These are phyloP conservation scores for Sclerotinia glacialis DNA, from an alignment of 2,329 filamentous ascomycete genomes.

Conservation along the genomic window DNA sequence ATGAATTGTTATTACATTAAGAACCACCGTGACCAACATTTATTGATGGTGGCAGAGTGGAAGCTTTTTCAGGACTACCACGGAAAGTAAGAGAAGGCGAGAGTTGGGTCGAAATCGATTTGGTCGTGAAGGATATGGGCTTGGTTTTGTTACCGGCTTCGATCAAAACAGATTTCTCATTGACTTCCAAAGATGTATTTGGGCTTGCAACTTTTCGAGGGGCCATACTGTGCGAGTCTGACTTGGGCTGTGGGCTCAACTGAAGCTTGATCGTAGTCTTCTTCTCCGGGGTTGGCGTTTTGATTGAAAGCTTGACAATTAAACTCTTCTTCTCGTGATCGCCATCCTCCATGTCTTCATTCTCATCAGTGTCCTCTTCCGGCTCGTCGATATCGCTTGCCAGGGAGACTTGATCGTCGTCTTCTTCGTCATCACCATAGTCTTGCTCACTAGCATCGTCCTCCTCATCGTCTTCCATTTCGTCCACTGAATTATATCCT, in stretches of 20 bases:
- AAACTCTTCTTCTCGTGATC: slow-evolving; percentile 57
- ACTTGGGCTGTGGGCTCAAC: slow-evolving; percentile 24
- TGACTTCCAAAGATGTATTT: slow-evolving; percentile 11
- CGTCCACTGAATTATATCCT: slow-evolving; percentile 58
- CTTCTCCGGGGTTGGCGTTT: slow-evolving; percentile 38
- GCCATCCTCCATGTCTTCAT: slow-evolving; percentile 49
- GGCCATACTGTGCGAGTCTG: slow-evolving; percentile 9
- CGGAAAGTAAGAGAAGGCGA: slow-evolving; percentile 51
- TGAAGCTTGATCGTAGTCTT: slow-evolving; percentile 34
- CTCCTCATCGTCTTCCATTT: slow-evolving; percentile 58
- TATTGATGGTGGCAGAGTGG: slow-evolving; percentile 34
- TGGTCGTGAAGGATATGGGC: slow-evolving; percentile 23
- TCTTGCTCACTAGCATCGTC: slow-evolving; percentile 69
- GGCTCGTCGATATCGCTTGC: slow-evolving; percentile 57
- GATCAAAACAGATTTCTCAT: slow-evolving; percentile 5
- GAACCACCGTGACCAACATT: slow-evolving; percentile 29
- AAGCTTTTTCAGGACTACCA: slow-evolving; percentile 59
- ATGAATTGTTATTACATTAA: slow-evolving; percentile 21
- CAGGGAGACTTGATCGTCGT: slow-evolving; percentile 62
- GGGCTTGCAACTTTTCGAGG: slow-evolving; percentile 18
- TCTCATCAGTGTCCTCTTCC: slow-evolving; percentile 47
- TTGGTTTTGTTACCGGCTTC: slow-evolving; percentile 21
- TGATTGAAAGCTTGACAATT: slow-evolving; percentile 68
- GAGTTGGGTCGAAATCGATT: slow-evolving; percentile 22
- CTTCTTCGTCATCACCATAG: slow-evolving; percentile 71